Percentiles rank a stretch among this genome's conserved stretches.
Evolutionary conservation across 1,284 basidiomycete species (phyloP).

Genomic region (Gymnopus androsaceus): DNA sequence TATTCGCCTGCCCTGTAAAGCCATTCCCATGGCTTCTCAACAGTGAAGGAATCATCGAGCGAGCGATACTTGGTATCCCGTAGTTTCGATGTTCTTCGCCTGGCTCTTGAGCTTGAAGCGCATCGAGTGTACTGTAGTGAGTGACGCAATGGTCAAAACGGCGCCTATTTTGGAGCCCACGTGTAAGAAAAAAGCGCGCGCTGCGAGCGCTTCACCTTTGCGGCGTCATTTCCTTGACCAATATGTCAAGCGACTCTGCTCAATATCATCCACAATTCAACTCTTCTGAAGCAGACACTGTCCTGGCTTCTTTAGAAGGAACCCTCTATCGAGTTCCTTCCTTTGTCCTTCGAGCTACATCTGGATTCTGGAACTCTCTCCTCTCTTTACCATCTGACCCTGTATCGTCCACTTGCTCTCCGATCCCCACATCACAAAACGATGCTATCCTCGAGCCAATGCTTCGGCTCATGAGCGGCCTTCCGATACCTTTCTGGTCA

Average conservation of each 20-base stretch:
- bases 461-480: constrained; percentile 39
- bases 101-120: no score
- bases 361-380: constrained; percentile 35
- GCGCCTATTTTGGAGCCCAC: no score
- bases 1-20: no score
- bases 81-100: no score
- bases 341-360: constrained; percentile 39
- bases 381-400: constrained; percentile 20
- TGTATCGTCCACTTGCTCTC: background rate
- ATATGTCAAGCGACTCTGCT: constrained; percentile 3
- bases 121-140: no score
- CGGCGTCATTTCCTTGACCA: no score
- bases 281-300: constrained; percentile 34
- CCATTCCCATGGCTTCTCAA: no score
- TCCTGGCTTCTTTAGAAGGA: constrained; percentile 38
- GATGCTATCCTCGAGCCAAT: constrained; percentile 34
- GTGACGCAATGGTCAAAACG: no score
- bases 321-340: constrained; percentile 40
- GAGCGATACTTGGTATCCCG: no score
- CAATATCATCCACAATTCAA: constrained; percentile 37
- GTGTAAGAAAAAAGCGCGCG: no score
- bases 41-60: no score
- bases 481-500: constrained; percentile 34
- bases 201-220: no score
- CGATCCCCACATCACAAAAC: constrained; percentile 12